Evolutionary conservation across 208 protist genomes (phyloP).

Genomic region (Strigomonas galati): DNA sequence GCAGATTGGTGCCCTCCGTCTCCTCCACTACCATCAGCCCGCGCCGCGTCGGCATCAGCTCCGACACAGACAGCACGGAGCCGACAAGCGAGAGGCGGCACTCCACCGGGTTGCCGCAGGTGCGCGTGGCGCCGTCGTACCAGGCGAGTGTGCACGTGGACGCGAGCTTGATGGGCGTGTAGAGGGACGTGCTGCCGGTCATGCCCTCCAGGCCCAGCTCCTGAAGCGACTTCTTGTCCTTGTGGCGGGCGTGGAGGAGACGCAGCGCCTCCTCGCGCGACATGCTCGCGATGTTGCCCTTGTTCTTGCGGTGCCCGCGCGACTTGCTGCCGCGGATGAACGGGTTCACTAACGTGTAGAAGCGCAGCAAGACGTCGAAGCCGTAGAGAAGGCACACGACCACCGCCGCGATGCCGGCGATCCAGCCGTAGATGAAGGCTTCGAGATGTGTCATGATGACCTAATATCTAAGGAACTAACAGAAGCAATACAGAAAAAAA

Average conservation of each 20-base stretch:
- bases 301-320: not conserved
- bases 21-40: not conserved
- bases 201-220: conserved; percentile 41
- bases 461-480: not conserved
- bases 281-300: not conserved
- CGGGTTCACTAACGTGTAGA: conserved; percentile 22
- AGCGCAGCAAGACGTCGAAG: conserved; percentile 27
- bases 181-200: conserved; percentile 20
- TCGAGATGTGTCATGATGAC: not conserved
- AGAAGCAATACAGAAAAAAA: conserved; percentile 12
- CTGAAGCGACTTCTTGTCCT: conserved; percentile 1
- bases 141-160: conserved; percentile 29
- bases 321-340: not conserved
- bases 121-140: conserved; percentile 17
- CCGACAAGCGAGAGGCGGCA: conserved; percentile 8
- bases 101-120: conserved; percentile 4
- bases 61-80: not conserved
- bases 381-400: conserved; percentile 51
- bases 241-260: not conserved
- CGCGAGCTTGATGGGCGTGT: conserved; percentile 28
- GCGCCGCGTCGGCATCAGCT: not conserved
- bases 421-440: conserved; percentile 56
- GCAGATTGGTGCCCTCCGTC: not conserved
- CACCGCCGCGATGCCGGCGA: conserved; percentile 33
- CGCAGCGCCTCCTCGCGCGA: conserved; percentile 2